Percentiles rank a stretch among this genome's conserved stretches.
Conservation (phyloP, 2,329 filamentous ascomycete genomes). For the Sporothrix humicola region DNA sequence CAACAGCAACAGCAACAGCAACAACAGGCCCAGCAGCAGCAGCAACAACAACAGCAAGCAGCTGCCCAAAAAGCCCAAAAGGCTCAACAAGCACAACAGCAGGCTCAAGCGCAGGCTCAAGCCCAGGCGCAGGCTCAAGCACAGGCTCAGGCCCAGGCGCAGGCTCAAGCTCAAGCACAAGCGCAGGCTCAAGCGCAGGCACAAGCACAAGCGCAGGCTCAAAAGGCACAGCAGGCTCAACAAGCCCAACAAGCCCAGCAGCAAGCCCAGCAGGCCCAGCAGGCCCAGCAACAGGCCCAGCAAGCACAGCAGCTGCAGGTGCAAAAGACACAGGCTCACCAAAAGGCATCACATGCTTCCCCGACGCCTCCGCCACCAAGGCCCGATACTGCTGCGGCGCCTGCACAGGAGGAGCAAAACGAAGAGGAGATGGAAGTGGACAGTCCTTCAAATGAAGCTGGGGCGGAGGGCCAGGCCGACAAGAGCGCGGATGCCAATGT, state of each 20-base stretch:
- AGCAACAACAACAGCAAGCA: conserved; percentile 32
- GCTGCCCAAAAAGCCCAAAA: conserved; percentile 37
- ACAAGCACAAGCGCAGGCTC: conserved; percentile 39
- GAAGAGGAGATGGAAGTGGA: conserved; percentile 61
- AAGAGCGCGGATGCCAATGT: conserved; percentile 38
- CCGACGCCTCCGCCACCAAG: conserved; percentile 35
- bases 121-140: conserved; percentile 37
- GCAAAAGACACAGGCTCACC: conserved; percentile 47
- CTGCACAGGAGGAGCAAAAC: conserved; percentile 47
- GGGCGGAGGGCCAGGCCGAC: conserved; percentile 48
- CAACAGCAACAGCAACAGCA: conserved; percentile 42
- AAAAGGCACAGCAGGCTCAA: conserved; percentile 46
- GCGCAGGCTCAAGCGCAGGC: conserved; percentile 38
- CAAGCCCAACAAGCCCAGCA: conserved; percentile 39
- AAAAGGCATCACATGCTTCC: conserved; percentile 41
- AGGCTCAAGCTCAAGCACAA: conserved; percentile 40
- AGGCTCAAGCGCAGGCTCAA: conserved; percentile 31
- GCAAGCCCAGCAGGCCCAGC: conserved; percentile 38
- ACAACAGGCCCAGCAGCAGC: conserved; percentile 37
- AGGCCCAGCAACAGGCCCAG: conserved; percentile 40
- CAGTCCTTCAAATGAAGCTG: conserved; percentile 38
- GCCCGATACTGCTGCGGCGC: conserved; percentile 41
- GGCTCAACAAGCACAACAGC: conserved; percentile 43
- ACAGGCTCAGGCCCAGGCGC: conserved; percentile 13
- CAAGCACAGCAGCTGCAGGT: conserved; percentile 44